Percentiles rank a stretch among this genome's conserved stretches.
phyloP scores from a whole-genome alignment of 768 basidiomycete species.

The Hemileccinum rubropunctum region DNA sequence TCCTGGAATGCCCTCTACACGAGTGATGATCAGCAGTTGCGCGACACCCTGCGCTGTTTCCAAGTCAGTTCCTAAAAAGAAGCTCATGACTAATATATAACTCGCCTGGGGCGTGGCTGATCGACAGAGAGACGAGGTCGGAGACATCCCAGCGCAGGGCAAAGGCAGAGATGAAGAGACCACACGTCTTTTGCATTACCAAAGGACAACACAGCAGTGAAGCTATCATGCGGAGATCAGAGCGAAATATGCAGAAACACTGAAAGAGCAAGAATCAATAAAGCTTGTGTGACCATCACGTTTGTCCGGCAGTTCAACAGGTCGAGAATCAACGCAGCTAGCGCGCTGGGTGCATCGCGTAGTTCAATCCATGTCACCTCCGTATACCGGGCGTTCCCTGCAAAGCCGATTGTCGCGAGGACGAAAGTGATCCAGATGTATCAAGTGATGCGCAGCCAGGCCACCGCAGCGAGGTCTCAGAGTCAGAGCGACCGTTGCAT shows the following conservation, averaged over 20 bases:
- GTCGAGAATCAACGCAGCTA: slow-evolving; percentile 12
- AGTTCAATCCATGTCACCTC: slow-evolving; percentile 33
- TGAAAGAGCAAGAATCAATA: slow-evolving; percentile 11
- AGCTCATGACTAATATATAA: too few relatives aligned
- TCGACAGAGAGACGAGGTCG: slow-evolving; percentile 31
- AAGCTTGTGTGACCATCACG: slow-evolving; percentile 23
- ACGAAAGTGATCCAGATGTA: slow-evolving; percentile 27
- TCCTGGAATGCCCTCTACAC: slow-evolving; percentile 28
- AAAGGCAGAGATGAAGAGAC: slow-evolving; percentile 32
- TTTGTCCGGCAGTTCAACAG: slow-evolving; percentile 19
- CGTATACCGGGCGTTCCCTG: slow-evolving; percentile 25
- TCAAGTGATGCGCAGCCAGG: not conserved
- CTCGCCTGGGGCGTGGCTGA: slow-evolving; percentile 28
- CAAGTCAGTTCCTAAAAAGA: too few relatives aligned
- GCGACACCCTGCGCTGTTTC: slow-evolving; percentile 25
- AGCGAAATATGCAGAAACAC: not conserved
- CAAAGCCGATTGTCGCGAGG: slow-evolving; percentile 27
- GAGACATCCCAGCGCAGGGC: slow-evolving; percentile 23
- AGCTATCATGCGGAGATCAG: slow-evolving; percentile 6
- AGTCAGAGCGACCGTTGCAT: slow-evolving; percentile 12
- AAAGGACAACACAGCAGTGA: slow-evolving; percentile 16
- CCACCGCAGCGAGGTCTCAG: not conserved
- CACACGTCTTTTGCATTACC: slow-evolving; percentile 10
- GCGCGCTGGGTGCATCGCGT: slow-evolving; percentile 14
- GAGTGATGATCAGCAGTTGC: slow-evolving; percentile 35